Base-by-base conservation (phyloP, 2,329 filamentous ascomycete genomes). In the Davidsoniella eucalypti region DNA sequence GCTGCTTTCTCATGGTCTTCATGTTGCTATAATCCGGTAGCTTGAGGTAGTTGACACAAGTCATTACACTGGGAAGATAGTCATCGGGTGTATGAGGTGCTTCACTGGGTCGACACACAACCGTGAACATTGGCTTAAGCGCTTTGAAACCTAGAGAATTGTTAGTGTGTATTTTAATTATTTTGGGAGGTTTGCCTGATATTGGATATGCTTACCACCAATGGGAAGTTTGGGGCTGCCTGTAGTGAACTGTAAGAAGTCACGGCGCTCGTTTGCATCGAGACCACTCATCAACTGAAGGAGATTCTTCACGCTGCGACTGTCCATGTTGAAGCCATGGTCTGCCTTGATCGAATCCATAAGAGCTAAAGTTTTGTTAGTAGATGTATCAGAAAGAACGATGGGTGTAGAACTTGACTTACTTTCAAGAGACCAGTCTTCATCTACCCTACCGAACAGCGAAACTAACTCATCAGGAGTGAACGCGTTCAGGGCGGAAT, bases 21-120 rank as follows among this genome's bases (percentile, higher is more conserved):
- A 94, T 68, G 57, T 70, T 79, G 57, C 80, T 90, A 66, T 98
- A 98, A 65, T 98, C 87, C 17, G 92, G 92, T 61, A 98, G 75
- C 67, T 98, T 98, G 59, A 98, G 78, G 63, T 98, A 98, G 65
- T 98, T 98, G 66, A 94, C 92, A 64, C 93, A 98, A 9, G 93
- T 98, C 93, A 98, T 98, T 63, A 98, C 93, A 63, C 88, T 96
- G 10, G 93, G 92, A n/a, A 98, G 75, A 60, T 96, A 98, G 67
- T 98, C 92, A 61, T 98, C 92, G 4, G 90, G 90, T 3, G 82
- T 83, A 64, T 88, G 92, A 1, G 92, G 92, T 14, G 87, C 80
- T 61, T 98, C 92, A 64, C 86, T 94, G n/a, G 90, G 90, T 65
- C 95, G 95, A 73, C 92, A 96, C 41, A 98, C 92, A 55, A 98